These are phyloP conservation scores for Hansenula sp. DNA, from an alignment of 1,139 yeast species.

Conservation along the genomic window DNA sequence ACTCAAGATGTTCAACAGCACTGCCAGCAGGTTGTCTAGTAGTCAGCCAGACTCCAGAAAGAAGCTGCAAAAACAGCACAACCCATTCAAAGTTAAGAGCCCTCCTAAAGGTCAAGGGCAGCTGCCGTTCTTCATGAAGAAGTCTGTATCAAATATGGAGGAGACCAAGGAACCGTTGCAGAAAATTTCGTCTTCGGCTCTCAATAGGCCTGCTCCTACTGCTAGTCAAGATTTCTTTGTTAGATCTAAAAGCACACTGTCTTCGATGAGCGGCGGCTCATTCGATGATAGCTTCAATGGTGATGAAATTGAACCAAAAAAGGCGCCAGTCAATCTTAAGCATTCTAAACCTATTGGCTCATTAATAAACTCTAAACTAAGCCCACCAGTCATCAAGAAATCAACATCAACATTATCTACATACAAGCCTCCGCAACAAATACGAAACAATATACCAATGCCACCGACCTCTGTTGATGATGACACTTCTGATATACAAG, in stretches of 20 bases:
- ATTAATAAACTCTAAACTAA: constrained; percentile 1
- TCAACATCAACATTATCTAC: background rate
- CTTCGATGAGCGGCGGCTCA: constrained; percentile 6
- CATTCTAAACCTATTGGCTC: constrained; percentile 15
- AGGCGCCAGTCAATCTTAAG: constrained; percentile 13
- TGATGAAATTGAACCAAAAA: constrained; percentile 4
- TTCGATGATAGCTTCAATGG: constrained; percentile 9
- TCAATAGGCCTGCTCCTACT: background rate
- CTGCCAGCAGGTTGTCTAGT: background rate
- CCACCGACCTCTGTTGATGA: background rate
- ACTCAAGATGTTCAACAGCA: background rate
- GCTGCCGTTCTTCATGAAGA: background rate
- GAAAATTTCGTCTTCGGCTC: background rate
- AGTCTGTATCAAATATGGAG: background rate
- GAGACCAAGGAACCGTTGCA: constrained; percentile 3
- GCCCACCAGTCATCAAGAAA: background rate
- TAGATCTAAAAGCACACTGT: constrained; percentile 1
- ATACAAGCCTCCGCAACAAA: background rate
- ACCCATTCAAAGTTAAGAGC: background rate
- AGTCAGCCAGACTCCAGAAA: background rate
- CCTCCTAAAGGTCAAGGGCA: background rate
- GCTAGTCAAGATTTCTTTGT: background rate
- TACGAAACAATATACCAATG: background rate
- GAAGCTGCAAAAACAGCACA: background rate
- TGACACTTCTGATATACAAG: background rate